Evolutionary conservation across 2,329 filamentous ascomycete species (phyloP).

Genomic region (Aspergillus pseudoglaucus): DNA sequence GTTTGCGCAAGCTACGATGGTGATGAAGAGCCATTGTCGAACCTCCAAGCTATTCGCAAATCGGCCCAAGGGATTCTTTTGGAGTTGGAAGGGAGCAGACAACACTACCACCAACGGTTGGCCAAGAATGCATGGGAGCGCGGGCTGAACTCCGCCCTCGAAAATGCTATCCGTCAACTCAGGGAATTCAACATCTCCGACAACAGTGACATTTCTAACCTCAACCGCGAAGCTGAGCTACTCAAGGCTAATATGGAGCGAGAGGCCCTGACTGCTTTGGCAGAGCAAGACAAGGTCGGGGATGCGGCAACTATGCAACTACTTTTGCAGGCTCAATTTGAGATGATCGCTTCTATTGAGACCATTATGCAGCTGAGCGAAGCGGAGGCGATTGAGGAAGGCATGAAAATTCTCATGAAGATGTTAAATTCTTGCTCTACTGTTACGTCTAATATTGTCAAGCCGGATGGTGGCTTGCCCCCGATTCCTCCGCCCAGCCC

Average conservation of each 20-base stretch:
- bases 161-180: constrained; percentile 75
- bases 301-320: constrained; percentile 75
- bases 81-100: constrained; percentile 82
- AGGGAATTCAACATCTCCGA: constrained; percentile 62
- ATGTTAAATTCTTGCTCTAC: constrained; percentile 70
- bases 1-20: constrained; percentile 64
- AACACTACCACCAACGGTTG: constrained; percentile 81
- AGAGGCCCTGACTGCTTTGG: constrained; percentile 67
- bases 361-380: constrained; percentile 78
- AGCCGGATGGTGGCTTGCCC: constrained; percentile 67
- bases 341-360: constrained; percentile 75
- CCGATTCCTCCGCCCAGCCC: constrained; percentile 59
- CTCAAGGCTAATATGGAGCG: constrained; percentile 76
- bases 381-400: constrained; percentile 72
- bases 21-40: constrained; percentile 59
- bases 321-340: constrained; percentile 83
- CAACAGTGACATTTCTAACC: constrained; percentile 60
- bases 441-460: constrained; percentile 76
- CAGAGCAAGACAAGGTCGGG: constrained; percentile 76
- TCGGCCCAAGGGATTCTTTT: constrained; percentile 81
- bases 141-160: constrained; percentile 76
- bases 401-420: constrained; percentile 68
- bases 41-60: constrained; percentile 70
- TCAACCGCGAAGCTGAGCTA: constrained; percentile 77
- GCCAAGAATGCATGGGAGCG: constrained; percentile 81